phyloP scores from a whole-genome alignment of 2,329 filamentous ascomycete species.

The Aquanectria penicillioides region DNA sequence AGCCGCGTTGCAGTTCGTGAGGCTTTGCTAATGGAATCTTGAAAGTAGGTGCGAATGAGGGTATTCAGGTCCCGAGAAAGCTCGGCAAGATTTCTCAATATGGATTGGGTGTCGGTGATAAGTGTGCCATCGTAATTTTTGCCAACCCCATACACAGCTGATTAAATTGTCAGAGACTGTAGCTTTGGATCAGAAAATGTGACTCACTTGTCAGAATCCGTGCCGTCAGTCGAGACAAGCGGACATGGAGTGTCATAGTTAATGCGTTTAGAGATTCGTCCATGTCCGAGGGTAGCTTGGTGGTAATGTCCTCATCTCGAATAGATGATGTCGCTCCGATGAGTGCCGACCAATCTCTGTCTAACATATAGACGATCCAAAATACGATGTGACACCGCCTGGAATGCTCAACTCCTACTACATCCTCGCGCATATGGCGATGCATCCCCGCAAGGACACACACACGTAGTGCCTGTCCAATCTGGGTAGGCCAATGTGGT shows the following conservation, averaged over 20 bases:
- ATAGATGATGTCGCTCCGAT: constrained; percentile 43
- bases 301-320: constrained; percentile 44
- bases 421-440: constrained; percentile 38
- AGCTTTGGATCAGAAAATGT: rapidly evolving
- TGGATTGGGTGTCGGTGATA: constrained; percentile 41
- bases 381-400: constrained; percentile 43
- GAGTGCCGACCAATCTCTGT: constrained; percentile 40
- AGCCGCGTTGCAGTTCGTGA: constrained; percentile 40
- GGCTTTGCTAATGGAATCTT: constrained; percentile 43
- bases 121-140: constrained; percentile 42
- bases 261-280: constrained; percentile 39
- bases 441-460: constrained; percentile 46
- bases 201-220: constrained; percentile 33
- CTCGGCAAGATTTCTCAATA: constrained; percentile 39
- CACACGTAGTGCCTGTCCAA: constrained; percentile 46
- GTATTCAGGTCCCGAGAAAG: constrained; percentile 39
- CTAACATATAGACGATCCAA: constrained; percentile 45
- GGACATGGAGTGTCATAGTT: constrained; percentile 40
- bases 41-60: constrained; percentile 41
- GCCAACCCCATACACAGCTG: constrained; percentile 41
- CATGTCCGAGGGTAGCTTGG: constrained; percentile 42
- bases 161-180: rapidly evolving
- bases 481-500: constrained; percentile 22
- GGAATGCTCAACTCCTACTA: constrained; percentile 35
- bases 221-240: constrained; percentile 40